These are phyloP conservation scores for Talaromyces sp. DNA, from an alignment of 2,329 filamentous ascomycete genomes.

Conservation along the genomic window DNA sequence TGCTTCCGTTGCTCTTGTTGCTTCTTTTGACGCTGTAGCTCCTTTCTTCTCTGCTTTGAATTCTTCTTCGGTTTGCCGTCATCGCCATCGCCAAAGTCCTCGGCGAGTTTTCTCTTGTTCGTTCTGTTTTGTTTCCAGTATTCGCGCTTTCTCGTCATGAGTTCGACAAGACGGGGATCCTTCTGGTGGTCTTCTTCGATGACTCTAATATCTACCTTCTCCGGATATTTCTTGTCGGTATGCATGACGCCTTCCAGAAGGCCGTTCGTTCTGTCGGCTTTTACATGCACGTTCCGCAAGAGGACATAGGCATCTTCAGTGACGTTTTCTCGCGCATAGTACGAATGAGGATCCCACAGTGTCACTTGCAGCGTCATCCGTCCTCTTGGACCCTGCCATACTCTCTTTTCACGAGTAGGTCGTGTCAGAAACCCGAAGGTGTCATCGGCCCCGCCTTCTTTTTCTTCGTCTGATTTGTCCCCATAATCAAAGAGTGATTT, in stretches of 20 bases:
- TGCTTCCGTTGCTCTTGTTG: conserved; percentile 31
- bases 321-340: conserved; percentile 57
- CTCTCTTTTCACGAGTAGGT: conserved; percentile 35
- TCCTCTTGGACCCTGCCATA: conserved; percentile 74
- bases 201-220: conserved; percentile 59
- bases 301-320: conserved; percentile 61
- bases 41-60: conserved; percentile 37
- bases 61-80: conserved; percentile 36
- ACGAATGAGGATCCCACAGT: conserved; percentile 67
- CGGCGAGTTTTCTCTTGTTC: conserved; percentile 32
- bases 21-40: conserved; percentile 32
- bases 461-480: conserved; percentile 36
- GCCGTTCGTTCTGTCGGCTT: conserved; percentile 47
- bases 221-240: conserved; percentile 53
- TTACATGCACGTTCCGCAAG: conserved; percentile 72
- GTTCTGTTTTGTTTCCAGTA: conserved; percentile 58
- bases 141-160: conserved; percentile 62
- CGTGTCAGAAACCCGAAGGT: conserved; percentile 51
- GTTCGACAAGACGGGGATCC: conserved; percentile 52
- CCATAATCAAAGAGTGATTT: conserved; percentile 58
- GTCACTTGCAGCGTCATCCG: conserved; percentile 69
- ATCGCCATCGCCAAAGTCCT: conserved; percentile 29
- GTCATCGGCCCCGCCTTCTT: conserved; percentile 51
- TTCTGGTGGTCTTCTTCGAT: conserved; percentile 52
- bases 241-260: conserved; percentile 72